Evolutionary conservation across 2,329 filamentous ascomycete genomes (phyloP), one percentile per base, ranked within the genome.

Genomic region (Aspergillus piperis): DNA sequence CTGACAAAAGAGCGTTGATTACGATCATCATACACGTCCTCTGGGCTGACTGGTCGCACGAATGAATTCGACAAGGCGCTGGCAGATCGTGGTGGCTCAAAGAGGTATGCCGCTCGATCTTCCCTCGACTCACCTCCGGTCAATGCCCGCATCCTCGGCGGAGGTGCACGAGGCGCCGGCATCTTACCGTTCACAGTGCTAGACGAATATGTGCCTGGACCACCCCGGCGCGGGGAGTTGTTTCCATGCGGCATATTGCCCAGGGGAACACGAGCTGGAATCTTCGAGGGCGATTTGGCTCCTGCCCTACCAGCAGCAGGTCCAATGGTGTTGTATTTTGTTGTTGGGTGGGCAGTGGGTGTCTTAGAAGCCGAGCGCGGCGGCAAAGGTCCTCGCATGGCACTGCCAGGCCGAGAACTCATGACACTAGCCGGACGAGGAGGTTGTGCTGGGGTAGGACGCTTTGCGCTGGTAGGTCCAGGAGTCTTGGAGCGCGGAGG

Each of bases 121-220:
- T 76, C 73, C 55, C 71, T 80, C 4, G 83, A 81, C 50, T 85
- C 84, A 8, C 81, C 76, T 64, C 60, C 59, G 10, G 87, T 86
- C 30, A 97, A 82, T 44, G 96, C 92, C 65, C 94, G 88, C 92
- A 98, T 97, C 75, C 92, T 95, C 52, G 94, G 94, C 11, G 93
- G 93, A 38, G 92, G 91, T 1, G 88, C 83, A 70, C 85, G 54
- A 57, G 69, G 68, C 23, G 80, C 78, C 15, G 84, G 82, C 58
- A 85, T 73, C 54, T 81, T 79, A 48, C 82, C 78, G 50, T 79
- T 77, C 41, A 77, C 72, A 8, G 75, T 79, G 63, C 78, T 78
- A 47, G 74, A 75, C 6, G 76, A 76, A 60, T 77, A 78, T 23
- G 66, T 62, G 3, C 70, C 77, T 64, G 78, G 80, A 8, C 71